Evolutionary conservation across 805 yeast species (phyloP), one percentile per base, ranked within the genome.

Genomic region (Pichia californica): DNA sequence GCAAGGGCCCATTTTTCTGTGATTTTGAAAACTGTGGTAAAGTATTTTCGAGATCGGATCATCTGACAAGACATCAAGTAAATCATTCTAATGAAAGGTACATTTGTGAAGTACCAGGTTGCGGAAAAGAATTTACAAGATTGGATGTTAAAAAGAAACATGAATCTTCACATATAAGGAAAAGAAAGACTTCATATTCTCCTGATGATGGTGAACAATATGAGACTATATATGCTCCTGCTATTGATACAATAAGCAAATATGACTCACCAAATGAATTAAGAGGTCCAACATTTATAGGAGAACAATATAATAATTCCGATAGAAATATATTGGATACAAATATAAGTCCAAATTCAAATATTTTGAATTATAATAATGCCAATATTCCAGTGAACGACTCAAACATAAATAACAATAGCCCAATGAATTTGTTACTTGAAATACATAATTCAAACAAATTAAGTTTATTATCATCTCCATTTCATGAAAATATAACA

Each of bases 1-100:
- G 51, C 19, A 37, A 31, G 37, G 34, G 45, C 1, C 45, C 40
- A 0, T 41, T 41, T 41, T 4, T 31, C 3, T 74, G 78, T 52
- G 68, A 67, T 28, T 53, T 56, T 45, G 62, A 61, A 13, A 67
- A 66, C 20, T 79, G 85, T 53, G 66, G 63, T 18, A 78, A 77
- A 54, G 62, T 70, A 4, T 79, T 79, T 50, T 66, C 76, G 14
- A 56, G 84, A 36, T 71, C 78, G 2, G 85, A 79, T 54, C 84
- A 79, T 56, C 57, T 79, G 10, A 64, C 77, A 3, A 61, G 84
- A 33, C 85, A 79, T 51, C 69, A 70, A 51, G 61, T 71, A 28
- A 77, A 74, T 54, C 85, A 79, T 48, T 63, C 50, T 62, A 3
- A 38, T 64, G 37, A 71, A 71, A 71, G 13, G 73, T 67, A 54